phyloP scores from a whole-genome alignment of 208 protist species.

The Acanthamoeba lenticulata region DNA sequence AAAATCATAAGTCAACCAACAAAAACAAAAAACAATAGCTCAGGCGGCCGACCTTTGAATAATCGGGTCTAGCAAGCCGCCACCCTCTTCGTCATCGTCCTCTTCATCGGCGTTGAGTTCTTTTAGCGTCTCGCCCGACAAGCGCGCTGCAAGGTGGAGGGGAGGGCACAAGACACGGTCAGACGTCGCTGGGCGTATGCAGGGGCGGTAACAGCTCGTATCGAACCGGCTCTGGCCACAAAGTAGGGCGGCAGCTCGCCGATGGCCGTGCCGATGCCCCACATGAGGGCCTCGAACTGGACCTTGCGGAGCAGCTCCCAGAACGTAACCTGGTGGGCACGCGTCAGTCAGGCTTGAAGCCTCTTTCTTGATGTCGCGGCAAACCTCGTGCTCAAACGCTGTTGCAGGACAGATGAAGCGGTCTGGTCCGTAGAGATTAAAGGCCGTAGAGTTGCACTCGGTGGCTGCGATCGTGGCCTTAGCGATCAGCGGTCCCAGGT shows the following conservation, averaged over 20 bases:
- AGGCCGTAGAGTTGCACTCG: conserved; percentile 90
- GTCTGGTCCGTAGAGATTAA: conserved; percentile 68
- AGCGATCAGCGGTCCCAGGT: conserved; percentile 96
- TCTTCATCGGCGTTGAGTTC: not conserved
- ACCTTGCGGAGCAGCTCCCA: conserved; percentile 86
- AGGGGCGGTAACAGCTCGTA: too few species aligned
- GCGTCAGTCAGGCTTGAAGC: not conserved
- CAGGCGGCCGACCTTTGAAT: not conserved
- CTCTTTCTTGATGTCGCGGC: not conserved
- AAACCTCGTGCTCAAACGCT: conserved; percentile 45
- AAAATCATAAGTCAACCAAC: too few species aligned
- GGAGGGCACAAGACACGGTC: not conserved
- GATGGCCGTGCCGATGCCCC: conserved; percentile 95
- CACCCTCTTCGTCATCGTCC: not conserved
- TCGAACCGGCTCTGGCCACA: conserved; percentile 90
- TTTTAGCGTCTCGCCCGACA: not conserved
- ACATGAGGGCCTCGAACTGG: conserved; percentile 89
- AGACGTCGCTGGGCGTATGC: too few species aligned
- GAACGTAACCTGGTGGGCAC: conserved; percentile 78
- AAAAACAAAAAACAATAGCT: not conserved
- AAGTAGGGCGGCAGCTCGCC: conserved; percentile 97
- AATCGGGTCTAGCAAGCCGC: not conserved
- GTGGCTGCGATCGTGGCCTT: conserved; percentile 90
- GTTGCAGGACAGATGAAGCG: not conserved
- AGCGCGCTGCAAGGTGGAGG: not conserved